These are phyloP conservation scores for Thermomyces lanuginosus DNA, from an alignment of 2,329 filamentous ascomycete species.

Conservation along the genomic window DNA sequence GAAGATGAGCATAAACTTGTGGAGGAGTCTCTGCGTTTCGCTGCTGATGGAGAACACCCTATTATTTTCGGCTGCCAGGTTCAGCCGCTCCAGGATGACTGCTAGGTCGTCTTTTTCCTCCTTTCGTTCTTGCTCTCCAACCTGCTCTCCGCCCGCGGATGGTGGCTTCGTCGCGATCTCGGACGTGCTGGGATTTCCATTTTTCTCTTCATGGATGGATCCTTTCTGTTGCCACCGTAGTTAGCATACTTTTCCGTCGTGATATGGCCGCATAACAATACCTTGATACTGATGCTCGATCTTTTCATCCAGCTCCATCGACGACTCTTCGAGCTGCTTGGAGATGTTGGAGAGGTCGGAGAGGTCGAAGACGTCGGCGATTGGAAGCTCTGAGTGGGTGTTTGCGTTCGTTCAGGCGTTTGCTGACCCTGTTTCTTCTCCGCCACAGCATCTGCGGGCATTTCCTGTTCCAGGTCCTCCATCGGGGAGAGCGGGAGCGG, in stretches of 20 bases:
- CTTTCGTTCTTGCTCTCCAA: conserved; percentile 28
- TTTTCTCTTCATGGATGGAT: too few relatives aligned
- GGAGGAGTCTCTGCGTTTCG: conserved; percentile 66
- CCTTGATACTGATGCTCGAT: conserved; percentile 12
- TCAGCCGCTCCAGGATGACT: conserved; percentile 65
- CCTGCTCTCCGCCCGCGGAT: conserved; percentile 10
- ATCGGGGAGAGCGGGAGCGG: conserved; percentile 35
- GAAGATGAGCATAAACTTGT: conserved; percentile 74
- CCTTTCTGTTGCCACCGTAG: too few relatives aligned
- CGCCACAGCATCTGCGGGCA: conserved; percentile 14
- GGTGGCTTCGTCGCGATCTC: conserved; percentile 15
- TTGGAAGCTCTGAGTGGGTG: background rate
- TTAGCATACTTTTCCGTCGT: too few relatives aligned
- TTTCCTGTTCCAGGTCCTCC: conserved; percentile 22
- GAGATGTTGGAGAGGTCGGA: too few relatives aligned
- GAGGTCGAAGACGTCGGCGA: too few relatives aligned
- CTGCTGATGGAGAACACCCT: conserved; percentile 69
- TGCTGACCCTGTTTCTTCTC: background rate
- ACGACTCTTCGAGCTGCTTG: conserved; percentile 1
- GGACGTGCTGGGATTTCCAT: conserved; percentile 12
- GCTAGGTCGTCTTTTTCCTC: conserved; percentile 58
- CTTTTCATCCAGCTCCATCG: conserved; percentile 18
- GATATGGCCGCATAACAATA: conserved; percentile 4
- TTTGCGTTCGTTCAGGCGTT: background rate
- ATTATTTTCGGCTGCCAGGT: conserved; percentile 70